Base-by-base conservation (phyloP, 371 early-diverging fungal species). In the Mortierella sp. region DNA sequence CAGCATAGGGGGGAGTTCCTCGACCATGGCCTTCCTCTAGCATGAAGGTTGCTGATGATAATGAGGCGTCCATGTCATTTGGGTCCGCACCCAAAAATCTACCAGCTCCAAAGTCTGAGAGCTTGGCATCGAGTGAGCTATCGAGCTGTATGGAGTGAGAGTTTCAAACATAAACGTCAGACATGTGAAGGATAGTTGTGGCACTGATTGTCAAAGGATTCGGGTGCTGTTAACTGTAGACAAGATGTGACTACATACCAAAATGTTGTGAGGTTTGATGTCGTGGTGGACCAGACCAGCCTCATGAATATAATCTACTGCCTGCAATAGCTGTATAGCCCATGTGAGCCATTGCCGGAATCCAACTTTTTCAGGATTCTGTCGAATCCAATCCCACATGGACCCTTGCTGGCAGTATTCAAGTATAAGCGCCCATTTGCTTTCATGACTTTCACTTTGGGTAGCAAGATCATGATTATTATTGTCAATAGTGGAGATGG, bases 191-290 rank as follows among this genome's bases (percentile, higher is more conserved):
- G 40, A n/a, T n/a, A n/a, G n/a, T n/a, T n/a, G n/a, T n/a, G n/a
- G n/a, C n/a, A n/a, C n/a, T n/a, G n/a, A n/a, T n/a, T n/a, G n/a
- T n/a, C n/a, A n/a, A n/a, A 37, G 40, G 40, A 13, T 37, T 28
- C 17, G 9, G 7, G 2, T 5, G 12, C 10, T 1, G 34, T 56
- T 56, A 34, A 28, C 28, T 19, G 19, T 35, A 23, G 55, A 40
- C 15, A n/a, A 35, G 35, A 19, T 26, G 28, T 40, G 23, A 19
- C 47, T 28, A 67, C 86, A 85, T 78, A 94, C 89, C 82, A 96
- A 69, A 61, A 94, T 83, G 78, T 95, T 96, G 68, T 96, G 93
- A 29, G 93, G 94, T 83, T 96, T 96, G 59, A 96, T 92, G 65
- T 96, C 97, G 70, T 94, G 91, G 83, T 96, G 96, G 15, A 94